These are phyloP conservation scores for Euphorbia schlechtendalii DNA, from an alignment of 441 rosid genomes.

Conservation along the genomic window DNA sequence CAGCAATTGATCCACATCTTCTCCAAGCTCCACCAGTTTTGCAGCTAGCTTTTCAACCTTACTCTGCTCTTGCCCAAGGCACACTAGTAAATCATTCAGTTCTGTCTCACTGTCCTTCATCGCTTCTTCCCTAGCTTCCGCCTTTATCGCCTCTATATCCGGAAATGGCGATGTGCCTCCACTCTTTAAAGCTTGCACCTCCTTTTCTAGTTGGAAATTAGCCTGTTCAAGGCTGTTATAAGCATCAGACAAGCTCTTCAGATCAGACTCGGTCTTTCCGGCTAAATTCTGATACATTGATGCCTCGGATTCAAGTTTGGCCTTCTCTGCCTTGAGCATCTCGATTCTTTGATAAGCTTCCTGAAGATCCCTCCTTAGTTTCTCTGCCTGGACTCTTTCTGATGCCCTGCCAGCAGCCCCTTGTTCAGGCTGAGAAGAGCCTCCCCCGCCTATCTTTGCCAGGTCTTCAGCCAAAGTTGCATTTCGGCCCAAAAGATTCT, in stretches of 20 bases:
- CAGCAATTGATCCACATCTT: constrained; percentile 74
- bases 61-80: constrained; percentile 97
- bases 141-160: constrained; percentile 61
- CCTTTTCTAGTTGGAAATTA: constrained; percentile 71
- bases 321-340: constrained; percentile 62
- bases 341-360: constrained; percentile 72
- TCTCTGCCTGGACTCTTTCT: constrained; percentile 69
- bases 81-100: constrained; percentile 84
- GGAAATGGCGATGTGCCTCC: constrained; percentile 39
- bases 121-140: constrained; percentile 88
- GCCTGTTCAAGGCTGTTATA: constrained; percentile 83
- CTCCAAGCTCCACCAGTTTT: constrained; percentile 68
- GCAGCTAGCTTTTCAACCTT: constrained; percentile 76
- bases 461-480: constrained; percentile 83
- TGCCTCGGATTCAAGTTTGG: constrained; percentile 62
- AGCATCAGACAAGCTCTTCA: constrained; percentile 79
- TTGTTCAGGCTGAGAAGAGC: constrained; percentile 46
- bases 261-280: constrained; percentile 75
- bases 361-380: constrained; percentile 71
- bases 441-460: constrained; percentile 57
- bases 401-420: constrained; percentile 37
- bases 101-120: constrained; percentile 95
- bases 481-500: constrained; percentile 86
- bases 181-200: constrained; percentile 60
- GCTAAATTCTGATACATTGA: constrained; percentile 60